Base-by-base conservation (phyloP, 768 basidiomycete species). In the Trametes gibbosa region DNA sequence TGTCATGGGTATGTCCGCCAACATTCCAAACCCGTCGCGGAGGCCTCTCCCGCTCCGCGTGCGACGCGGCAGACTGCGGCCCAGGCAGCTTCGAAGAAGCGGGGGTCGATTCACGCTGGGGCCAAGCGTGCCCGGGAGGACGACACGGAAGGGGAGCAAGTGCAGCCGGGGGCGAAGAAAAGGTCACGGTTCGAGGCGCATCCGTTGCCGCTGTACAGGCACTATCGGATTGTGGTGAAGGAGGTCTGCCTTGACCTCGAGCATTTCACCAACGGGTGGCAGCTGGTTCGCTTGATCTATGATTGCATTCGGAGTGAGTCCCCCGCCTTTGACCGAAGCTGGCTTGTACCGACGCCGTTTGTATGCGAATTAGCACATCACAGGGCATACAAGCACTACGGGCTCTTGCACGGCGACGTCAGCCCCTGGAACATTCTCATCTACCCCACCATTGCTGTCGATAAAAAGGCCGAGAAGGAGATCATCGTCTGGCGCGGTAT, bases 221-320 rank as follows among this genome's bases (percentile, higher is more conserved):
- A 58, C n/a, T 58, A 58, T 35, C 49, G 56, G 6, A 39, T 58
- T 16, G 56, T 45, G 2, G 40, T 58, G 10, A 51, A 58, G 42
- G 48, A 58, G 27, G 40, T 58, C 23, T 34, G 39, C 9, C 16
- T 39, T 3, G 48, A 49, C 21, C 39, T 58, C 3, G 27, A 32
- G 27, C 2, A 21, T 2, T 49, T 50, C 40, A 35, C 23, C 9
- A 43, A 27, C 40, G 23, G 24, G 5, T 42, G 56, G 42, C 27
- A 40, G 40, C 14, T 50, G 21, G 40, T 58, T 16, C 37, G 24
- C 23, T 8, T 51, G 14, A 24, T 51, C 13, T 25, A 39, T 37
- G 50, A 51, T 13, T 51, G 50, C 13, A 40, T 51, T 6, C 21
- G 39, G 21, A 51, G 50, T 51, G 25, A 21, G 50, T 40, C 27